These are phyloP conservation scores for Fistulifera solaris DNA, from an alignment of 108 stramenopile species.

Conservation along the genomic window DNA sequence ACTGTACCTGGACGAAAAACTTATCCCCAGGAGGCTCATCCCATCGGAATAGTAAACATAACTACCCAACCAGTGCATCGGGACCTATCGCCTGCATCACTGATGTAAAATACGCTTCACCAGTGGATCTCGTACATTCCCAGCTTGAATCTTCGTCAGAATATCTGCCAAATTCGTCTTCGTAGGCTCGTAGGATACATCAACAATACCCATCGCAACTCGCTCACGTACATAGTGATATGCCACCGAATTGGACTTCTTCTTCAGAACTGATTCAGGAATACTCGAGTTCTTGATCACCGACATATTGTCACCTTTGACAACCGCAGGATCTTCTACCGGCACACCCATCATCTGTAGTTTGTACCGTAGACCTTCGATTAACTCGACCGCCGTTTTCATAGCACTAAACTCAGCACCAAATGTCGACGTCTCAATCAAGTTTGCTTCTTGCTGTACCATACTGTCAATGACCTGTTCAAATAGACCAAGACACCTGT, in stretches of 20 bases:
- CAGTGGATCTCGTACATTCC: too few relatives aligned
- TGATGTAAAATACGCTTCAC: too few relatives aligned
- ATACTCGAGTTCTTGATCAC: slow-evolving; percentile 19
- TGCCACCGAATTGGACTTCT: slow-evolving; percentile 36
- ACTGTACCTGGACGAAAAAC: too few relatives aligned
- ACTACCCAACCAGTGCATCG: too few relatives aligned
- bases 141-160: slow-evolving; percentile 19
- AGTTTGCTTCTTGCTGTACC: slow-evolving; percentile 40
- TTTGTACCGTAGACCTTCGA: slow-evolving; percentile 44
- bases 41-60: too few relatives aligned
- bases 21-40: too few relatives aligned
- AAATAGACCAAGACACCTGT: slow-evolving; percentile 47
- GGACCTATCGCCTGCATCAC: too few relatives aligned
- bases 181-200: slow-evolving; percentile 11
- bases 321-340: slow-evolving; percentile 13
- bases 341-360: slow-evolving; percentile 50
- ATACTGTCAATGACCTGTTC: slow-evolving; percentile 38
- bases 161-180: slow-evolving; percentile 36
- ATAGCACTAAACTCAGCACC: slow-evolving; percentile 40
- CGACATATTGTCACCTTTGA: slow-evolving; percentile 35
- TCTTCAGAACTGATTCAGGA: slow-evolving; percentile 35
- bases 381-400: slow-evolving; percentile 23
- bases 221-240: slow-evolving; percentile 38
- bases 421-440: slow-evolving; percentile 46
- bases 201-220: slow-evolving; percentile 11